Conservation (phyloP, 73 alveolate species). For the Paraurostyla sp. region DNA sequence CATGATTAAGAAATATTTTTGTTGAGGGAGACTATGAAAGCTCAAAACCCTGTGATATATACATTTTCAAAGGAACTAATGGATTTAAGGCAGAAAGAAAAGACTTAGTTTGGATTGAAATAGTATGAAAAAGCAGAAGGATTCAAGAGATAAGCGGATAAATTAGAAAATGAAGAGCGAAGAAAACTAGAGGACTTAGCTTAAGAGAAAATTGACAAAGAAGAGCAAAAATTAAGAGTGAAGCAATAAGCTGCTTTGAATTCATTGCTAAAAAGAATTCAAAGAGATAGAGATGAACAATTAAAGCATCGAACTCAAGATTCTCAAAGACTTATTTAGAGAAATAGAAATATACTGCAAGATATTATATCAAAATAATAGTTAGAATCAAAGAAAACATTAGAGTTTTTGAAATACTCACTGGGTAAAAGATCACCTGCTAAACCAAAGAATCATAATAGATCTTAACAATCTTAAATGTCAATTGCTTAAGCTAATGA, state of each 20-base stretch:
- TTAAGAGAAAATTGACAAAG: conserved; percentile 30
- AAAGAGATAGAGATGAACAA: conserved; percentile 77
- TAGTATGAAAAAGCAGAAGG: conserved; percentile 72
- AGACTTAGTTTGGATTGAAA: conserved; percentile 55
- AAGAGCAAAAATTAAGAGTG: conserved; percentile 56
- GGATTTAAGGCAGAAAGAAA: conserved; percentile 68
- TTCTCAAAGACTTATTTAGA: conserved; percentile 76
- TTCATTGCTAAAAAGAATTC: conserved; percentile 75
- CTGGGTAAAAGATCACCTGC: conserved; percentile 47
- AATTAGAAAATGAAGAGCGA: conserved; percentile 58
- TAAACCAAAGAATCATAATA: background rate
- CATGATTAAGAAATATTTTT: conserved; percentile 77
- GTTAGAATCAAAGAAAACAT: conserved; percentile 67
- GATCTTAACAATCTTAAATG: background rate
- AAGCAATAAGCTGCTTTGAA: conserved; percentile 62
- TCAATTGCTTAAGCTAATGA: too few relatives aligned
- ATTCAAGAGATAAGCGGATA: conserved; percentile 57
- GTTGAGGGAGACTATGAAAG: conserved; percentile 67
- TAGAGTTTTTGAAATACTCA: conserved; percentile 56
- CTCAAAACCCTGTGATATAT: conserved; percentile 67
- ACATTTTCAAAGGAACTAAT: conserved; percentile 63
- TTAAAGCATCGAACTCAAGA: conserved; percentile 73
- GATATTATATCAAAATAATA: conserved; percentile 75
- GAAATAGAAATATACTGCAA: conserved; percentile 74
- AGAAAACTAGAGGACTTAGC: conserved; percentile 37